These are phyloP conservation scores for Volvox africanus DNA, from an alignment of 139 green algal species.

Conservation along the genomic window DNA sequence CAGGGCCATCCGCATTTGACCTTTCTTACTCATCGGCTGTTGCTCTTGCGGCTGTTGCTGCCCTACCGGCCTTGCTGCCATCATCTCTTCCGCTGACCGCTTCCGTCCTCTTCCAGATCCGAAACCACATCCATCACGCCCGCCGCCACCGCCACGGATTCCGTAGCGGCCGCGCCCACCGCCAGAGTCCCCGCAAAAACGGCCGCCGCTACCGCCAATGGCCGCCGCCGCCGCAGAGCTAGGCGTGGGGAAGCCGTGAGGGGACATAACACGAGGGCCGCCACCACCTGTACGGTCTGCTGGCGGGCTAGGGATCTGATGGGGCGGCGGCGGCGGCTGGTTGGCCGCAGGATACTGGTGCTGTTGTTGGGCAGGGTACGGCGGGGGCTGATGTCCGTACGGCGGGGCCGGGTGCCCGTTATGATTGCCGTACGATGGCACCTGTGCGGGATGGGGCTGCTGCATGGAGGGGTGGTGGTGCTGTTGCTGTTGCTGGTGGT, in stretches of 20 bases:
- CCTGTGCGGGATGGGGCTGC: not conserved
- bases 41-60: not conserved
- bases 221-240: not conserved
- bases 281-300: not conserved
- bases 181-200: not conserved
- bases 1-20: slow-evolving; percentile 16
- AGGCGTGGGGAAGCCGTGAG: not conserved
- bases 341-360: no score
- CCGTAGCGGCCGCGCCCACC: not conserved
- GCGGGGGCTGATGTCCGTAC: not conserved
- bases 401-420: not conserved
- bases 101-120: not conserved
- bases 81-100: slow-evolving; percentile 24
- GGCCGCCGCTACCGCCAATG: not conserved
- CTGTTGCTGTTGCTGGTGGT: not conserved
- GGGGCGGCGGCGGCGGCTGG: not conserved
- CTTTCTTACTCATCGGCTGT: slow-evolving; percentile 25
- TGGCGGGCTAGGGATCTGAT: not conserved
- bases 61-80: not conserved
- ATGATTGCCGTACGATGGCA: not conserved
- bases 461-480: not conserved
- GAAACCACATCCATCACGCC: not conserved
- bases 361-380: not conserved
- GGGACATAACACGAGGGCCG: not conserved
- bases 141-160: not conserved